phyloP scores from a whole-genome alignment of 805 yeast species.

The Teunomyces pallodes region DNA sequence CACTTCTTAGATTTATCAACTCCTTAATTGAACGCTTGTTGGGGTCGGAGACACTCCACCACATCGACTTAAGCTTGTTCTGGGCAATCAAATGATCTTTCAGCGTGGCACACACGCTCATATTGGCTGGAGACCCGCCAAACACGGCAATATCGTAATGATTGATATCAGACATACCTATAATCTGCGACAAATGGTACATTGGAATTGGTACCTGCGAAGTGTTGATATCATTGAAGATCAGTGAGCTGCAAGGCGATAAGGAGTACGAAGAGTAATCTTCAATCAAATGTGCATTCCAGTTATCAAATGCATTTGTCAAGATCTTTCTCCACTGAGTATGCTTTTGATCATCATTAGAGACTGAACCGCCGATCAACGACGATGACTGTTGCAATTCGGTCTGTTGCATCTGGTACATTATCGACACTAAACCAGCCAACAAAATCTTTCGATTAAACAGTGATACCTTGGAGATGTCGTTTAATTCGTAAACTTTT shows the following conservation, averaged over 20 bases:
- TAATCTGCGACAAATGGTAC: constrained; percentile 71
- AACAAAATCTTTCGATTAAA: constrained; percentile 67
- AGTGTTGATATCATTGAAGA: constrained; percentile 13
- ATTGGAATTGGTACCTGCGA: constrained; percentile 42
- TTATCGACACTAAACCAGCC: constrained; percentile 64
- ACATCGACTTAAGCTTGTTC: constrained; percentile 30
- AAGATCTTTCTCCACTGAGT: constrained; percentile 69
- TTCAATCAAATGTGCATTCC: constrained; percentile 51
- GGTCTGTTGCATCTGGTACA: constrained; percentile 71
- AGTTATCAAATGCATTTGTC: constrained; percentile 67
- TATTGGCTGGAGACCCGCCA: constrained; percentile 80
- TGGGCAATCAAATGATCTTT: constrained; percentile 36
- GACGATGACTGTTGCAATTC: constrained; percentile 57
- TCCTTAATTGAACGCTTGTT: constrained; percentile 20
- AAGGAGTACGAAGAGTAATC: constrained; percentile 11
- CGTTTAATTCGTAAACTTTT: constrained; percentile 21
- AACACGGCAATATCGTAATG: constrained; percentile 76
- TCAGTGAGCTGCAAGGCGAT: constrained; percentile 8
- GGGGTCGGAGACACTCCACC: constrained; percentile 47
- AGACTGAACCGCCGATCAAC: constrained; percentile 19
- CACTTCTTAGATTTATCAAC: constrained; percentile 31
- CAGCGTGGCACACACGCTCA: constrained; percentile 47
- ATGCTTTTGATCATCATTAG: constrained; percentile 24
- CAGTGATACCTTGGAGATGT: constrained; percentile 24
- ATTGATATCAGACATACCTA: constrained; percentile 57